Conservation (phyloP, 2,329 filamentous ascomycete genomes). For the Ophiostoma perfectum region DNA sequence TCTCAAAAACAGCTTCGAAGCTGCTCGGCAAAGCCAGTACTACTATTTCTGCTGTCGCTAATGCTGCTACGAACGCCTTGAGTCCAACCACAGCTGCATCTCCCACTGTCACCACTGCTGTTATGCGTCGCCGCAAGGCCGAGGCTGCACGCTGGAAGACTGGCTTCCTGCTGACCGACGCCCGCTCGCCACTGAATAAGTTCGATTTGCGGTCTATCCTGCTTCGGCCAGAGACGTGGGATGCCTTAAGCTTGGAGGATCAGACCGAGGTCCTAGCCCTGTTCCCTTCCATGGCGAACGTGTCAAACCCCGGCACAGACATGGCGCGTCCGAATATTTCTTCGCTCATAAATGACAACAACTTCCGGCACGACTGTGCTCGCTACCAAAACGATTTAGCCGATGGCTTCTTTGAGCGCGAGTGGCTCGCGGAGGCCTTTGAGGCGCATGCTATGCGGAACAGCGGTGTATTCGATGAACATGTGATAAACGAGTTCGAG, state of each 20-base stretch:
- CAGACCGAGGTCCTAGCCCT: constrained; percentile 34
- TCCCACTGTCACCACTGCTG: background rate
- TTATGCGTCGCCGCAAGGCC: constrained; percentile 23
- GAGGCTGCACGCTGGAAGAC: constrained; percentile 28
- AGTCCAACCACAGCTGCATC: background rate
- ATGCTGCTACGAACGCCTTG: background rate
- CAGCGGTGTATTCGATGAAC: constrained; percentile 47
- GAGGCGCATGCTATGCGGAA: constrained; percentile 45
- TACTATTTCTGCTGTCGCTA: background rate
- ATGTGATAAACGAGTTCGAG: constrained; percentile 42
- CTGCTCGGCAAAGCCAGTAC: too few species aligned
- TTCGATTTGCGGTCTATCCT: constrained; percentile 37
- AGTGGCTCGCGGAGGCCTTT: constrained; percentile 51
- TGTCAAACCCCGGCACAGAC: constrained; percentile 30
- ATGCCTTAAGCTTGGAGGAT: constrained; percentile 34
- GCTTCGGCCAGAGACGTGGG: constrained; percentile 37
- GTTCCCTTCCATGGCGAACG: constrained; percentile 31
- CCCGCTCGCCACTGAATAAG: constrained; percentile 34
- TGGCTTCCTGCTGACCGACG: constrained; percentile 35
- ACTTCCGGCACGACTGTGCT: constrained; percentile 41
- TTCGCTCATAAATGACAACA: constrained; percentile 39
- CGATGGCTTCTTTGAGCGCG: constrained; percentile 46
- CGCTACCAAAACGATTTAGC: constrained; percentile 42
- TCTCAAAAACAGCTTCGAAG: background rate
- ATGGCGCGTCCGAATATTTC: constrained; percentile 35